phyloP scores from a whole-genome alignment of 805 yeast species.

The Vanderwaltozyma yarrowii region DNA sequence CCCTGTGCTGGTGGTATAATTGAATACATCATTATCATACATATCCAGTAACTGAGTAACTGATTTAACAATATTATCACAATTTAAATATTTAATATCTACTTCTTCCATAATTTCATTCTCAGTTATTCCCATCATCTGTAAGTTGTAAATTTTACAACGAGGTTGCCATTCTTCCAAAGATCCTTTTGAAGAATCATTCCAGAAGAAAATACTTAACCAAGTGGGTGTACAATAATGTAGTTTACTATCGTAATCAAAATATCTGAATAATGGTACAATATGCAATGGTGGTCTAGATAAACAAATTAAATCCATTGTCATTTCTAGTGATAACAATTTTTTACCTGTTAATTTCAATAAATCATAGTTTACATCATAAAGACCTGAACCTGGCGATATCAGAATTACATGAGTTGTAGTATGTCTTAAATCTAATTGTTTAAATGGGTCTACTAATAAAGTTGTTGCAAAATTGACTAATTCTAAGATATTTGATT shows the following conservation, averaged over 20 bases:
- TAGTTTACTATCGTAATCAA: conserved; percentile 39
- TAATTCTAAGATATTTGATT: conserved; percentile 84
- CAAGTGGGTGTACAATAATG: conserved; percentile 85
- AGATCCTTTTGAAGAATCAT: conserved; percentile 36
- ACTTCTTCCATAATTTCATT: conserved; percentile 62
- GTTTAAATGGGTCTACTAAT: conserved; percentile 65
- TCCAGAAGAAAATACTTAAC: conserved; percentile 92
- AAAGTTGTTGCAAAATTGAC: conserved; percentile 74
- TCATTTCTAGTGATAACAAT: conserved; percentile 67
- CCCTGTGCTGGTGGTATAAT: background rate
- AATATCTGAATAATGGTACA: conserved; percentile 76
- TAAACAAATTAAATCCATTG: conserved; percentile 80
- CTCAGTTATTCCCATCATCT: conserved; percentile 98
- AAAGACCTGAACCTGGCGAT: conserved; percentile 89
- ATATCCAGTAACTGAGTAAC: conserved; percentile 52
- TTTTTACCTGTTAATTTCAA: conserved; percentile 66
- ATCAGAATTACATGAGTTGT: conserved; percentile 82
- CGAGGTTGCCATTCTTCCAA: conserved; percentile 74
- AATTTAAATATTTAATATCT: conserved; percentile 49
- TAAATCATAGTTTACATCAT: conserved; percentile 78
- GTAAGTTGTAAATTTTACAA: conserved; percentile 87
- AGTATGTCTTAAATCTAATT: conserved; percentile 80
- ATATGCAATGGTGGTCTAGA: conserved; percentile 88
- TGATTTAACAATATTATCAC: conserved; percentile 26
- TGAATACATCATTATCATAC: conserved; percentile 50